phyloP scores from a whole-genome alignment of 2,329 filamentous ascomycete genomes.

The Fusarium marasasianum region DNA sequence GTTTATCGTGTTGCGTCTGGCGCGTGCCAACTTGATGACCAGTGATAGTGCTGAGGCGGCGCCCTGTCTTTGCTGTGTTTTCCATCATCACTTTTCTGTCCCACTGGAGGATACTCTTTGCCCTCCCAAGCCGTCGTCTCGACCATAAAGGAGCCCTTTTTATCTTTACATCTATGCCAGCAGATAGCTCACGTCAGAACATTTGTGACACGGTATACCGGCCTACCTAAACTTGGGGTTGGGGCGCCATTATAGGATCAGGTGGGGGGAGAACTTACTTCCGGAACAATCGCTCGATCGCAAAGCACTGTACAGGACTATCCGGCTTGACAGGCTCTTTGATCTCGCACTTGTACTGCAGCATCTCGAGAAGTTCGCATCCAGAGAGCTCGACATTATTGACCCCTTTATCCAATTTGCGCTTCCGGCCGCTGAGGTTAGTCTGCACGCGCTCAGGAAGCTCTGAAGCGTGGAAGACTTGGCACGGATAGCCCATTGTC shows the following conservation, averaged over 20 bases:
- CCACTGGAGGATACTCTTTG: constrained; percentile 31
- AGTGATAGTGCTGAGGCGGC: constrained; percentile 42
- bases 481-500: constrained; percentile 67
- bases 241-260: not conserved
- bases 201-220: not conserved
- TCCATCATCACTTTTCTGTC: constrained; percentile 16
- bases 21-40: constrained; percentile 50
- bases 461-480: constrained; percentile 62
- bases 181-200: constrained; percentile 3
- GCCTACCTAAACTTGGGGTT: not conserved
- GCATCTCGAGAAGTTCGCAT: constrained; percentile 66
- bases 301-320: constrained; percentile 64
- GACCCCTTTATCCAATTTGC: constrained; percentile 56
- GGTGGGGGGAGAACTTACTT: constrained; percentile 54
- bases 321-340: constrained; percentile 56
- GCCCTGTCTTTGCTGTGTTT: constrained; percentile 28
- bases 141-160: constrained; percentile 65
- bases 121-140: constrained; percentile 73
- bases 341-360: constrained; percentile 70
- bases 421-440: constrained; percentile 59
- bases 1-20: constrained; percentile 43
- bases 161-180: constrained; percentile 65
- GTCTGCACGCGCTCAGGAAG: constrained; percentile 61
- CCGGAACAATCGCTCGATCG: constrained; percentile 68
- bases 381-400: constrained; percentile 59